phyloP scores from a whole-genome alignment of 345 rosid species.

The Bruguiera gymnorhiza region DNA sequence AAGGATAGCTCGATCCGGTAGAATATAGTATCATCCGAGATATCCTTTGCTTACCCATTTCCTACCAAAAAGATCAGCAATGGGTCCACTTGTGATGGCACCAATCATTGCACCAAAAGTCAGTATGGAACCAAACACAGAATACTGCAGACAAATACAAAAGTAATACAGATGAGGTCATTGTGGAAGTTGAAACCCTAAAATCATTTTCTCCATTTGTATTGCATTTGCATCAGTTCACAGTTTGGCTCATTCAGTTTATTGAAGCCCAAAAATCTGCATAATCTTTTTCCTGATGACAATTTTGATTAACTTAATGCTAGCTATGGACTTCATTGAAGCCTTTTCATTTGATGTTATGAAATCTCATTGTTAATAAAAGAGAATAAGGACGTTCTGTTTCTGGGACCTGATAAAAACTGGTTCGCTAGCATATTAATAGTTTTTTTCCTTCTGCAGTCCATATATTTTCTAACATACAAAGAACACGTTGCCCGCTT shows the following conservation, averaged over 20 bases:
- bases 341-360: background rate
- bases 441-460: background rate
- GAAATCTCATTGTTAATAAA: background rate
- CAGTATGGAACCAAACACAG: slow-evolving; percentile 79
- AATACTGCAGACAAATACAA: slow-evolving; percentile 45
- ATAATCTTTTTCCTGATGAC: too few relatives aligned
- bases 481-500: background rate
- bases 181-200: background rate
- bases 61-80: slow-evolving; percentile 79
- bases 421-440: background rate
- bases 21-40: background rate
- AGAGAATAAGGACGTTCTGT: background rate
- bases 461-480: too few relatives aligned
- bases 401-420: background rate
- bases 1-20: background rate
- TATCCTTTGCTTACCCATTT: slow-evolving; percentile 60
- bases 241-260: too few relatives aligned
- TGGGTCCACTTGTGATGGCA: slow-evolving; percentile 79
- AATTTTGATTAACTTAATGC: too few relatives aligned
- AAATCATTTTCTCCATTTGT: background rate
- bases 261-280: too few relatives aligned
- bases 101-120: slow-evolving; percentile 97
- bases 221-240: too few relatives aligned
- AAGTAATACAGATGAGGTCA: slow-evolving; percentile 7
- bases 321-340: too few relatives aligned